These are phyloP conservation scores for Taphrina pruni DNA, from an alignment of 1,139 yeast genomes.

Conservation along the genomic window DNA sequence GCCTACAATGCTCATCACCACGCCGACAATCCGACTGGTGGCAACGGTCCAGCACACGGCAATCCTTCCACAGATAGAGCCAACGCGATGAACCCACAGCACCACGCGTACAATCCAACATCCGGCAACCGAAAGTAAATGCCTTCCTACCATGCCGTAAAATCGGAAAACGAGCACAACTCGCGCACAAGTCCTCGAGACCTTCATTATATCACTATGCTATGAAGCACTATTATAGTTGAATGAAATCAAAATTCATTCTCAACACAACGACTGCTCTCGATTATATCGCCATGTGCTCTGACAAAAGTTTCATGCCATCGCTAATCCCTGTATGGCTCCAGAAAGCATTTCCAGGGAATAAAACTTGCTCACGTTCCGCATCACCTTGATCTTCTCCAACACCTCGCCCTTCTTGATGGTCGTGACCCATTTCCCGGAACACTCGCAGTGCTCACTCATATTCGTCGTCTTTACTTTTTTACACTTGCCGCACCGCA, in stretches of 20 bases:
- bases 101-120: constrained; percentile 11
- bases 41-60: constrained; percentile 12
- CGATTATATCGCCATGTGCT: too few relatives aligned
- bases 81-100: constrained; percentile 1
- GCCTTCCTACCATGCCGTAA: too few relatives aligned
- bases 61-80: constrained; percentile 5
- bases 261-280: too few relatives aligned
- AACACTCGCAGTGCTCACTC: constrained; percentile 79
- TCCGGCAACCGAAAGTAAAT: constrained; percentile 6
- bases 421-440: constrained; percentile 81
- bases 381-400: constrained; percentile 59
- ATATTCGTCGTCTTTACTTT: constrained; percentile 70
- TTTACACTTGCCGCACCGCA: constrained; percentile 77
- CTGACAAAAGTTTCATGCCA: constrained; percentile 5
- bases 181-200: background rate
- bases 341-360: constrained; percentile 62
- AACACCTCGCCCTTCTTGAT: constrained; percentile 58
- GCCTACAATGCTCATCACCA: background rate
- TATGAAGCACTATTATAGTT: too few relatives aligned
- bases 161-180: too few relatives aligned
- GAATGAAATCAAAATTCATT: too few relatives aligned
- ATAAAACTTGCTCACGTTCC: constrained; percentile 65
- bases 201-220: background rate
- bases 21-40: background rate
- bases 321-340: constrained; percentile 24